Conservation (phyloP, 441 rosid species). For the Eruca vesicaria region DNA sequence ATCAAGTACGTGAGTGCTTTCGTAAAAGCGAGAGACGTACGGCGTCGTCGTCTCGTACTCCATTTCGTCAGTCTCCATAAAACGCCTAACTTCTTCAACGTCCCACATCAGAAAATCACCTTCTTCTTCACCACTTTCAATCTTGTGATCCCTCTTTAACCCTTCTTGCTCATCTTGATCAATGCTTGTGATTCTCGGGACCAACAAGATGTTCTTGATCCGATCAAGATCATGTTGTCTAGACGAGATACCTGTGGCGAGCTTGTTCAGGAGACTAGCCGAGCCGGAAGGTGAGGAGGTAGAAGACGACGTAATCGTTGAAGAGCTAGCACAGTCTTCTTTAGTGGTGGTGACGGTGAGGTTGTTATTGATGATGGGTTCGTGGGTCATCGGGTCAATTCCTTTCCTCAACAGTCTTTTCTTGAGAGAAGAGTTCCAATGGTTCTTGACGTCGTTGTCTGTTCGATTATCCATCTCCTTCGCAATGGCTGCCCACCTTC, state of each 20-base stretch:
- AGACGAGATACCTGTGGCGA: slow-evolving; percentile 29
- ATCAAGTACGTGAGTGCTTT: slow-evolving; percentile 5
- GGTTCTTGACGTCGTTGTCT: slow-evolving; percentile 94
- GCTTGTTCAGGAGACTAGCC: slow-evolving; percentile 28
- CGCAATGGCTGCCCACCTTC: slow-evolving; percentile 43
- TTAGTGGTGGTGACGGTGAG: slow-evolving; percentile 11
- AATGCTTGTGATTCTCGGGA: neutral
- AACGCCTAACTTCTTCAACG: slow-evolving; percentile 14
- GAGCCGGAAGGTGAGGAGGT: slow-evolving; percentile 12
- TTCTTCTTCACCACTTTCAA: neutral
- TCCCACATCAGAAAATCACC: slow-evolving; percentile 4
- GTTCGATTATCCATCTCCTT: slow-evolving; percentile 71
- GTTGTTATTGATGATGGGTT: slow-evolving; percentile 40
- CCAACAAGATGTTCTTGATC: slow-evolving; percentile 18
- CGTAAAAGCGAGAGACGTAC: neutral
- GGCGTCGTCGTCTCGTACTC: slow-evolving; percentile 11
- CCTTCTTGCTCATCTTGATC: slow-evolving; percentile 12
- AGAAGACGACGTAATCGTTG: neutral
- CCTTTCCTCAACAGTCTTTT: slow-evolving; percentile 80
- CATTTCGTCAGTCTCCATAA: slow-evolving; percentile 9
- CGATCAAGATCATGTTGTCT: slow-evolving; percentile 24
- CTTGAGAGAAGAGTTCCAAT: slow-evolving; percentile 95
- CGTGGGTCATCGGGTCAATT: slow-evolving; percentile 82
- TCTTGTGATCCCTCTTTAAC: neutral
- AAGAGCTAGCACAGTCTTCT: slow-evolving; percentile 8